Conservation (phyloP, 1,284 basidiomycete species). For the Exobasidium cylindrosporum region DNA sequence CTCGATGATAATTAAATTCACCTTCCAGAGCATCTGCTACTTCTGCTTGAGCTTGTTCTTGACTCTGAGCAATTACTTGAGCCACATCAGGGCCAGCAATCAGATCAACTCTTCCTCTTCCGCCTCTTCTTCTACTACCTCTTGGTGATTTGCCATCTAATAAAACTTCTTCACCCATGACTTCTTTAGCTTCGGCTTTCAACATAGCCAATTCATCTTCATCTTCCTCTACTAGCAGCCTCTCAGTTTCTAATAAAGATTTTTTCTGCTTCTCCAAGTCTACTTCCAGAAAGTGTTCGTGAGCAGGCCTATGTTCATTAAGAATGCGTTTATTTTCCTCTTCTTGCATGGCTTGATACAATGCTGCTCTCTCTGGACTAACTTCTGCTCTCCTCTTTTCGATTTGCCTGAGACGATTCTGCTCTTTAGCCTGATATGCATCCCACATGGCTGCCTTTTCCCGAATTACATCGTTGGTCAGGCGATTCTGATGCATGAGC, state of each 20-base stretch:
- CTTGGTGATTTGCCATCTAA: background rate
- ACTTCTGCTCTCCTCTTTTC: background rate
- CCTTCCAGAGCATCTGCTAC: background rate
- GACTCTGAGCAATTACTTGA: background rate
- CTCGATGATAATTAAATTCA: background rate
- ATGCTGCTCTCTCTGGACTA: background rate
- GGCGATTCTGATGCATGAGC: background rate
- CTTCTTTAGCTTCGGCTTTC: background rate
- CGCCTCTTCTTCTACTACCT: background rate
- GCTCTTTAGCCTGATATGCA: constrained; percentile 4
- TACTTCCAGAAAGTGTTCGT: constrained; percentile 2
- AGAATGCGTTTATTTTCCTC: background rate
- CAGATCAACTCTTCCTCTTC: background rate
- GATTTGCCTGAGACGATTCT: background rate
- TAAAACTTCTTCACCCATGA: background rate
- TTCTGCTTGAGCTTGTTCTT: background rate
- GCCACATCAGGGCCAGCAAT: too few species aligned
- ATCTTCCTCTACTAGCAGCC: background rate
- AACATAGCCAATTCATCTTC: background rate
- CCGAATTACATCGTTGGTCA: constrained; percentile 1
- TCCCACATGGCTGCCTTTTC: constrained; percentile 10
- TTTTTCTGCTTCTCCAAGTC: background rate
- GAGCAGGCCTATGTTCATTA: background rate
- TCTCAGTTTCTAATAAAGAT: background rate
- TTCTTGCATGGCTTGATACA: background rate